Evolutionary conservation across 495 filamentous ascomycete genomes (phyloP), one percentile per base, ranked within the genome.

Genomic region (Xylaria sp.): DNA sequence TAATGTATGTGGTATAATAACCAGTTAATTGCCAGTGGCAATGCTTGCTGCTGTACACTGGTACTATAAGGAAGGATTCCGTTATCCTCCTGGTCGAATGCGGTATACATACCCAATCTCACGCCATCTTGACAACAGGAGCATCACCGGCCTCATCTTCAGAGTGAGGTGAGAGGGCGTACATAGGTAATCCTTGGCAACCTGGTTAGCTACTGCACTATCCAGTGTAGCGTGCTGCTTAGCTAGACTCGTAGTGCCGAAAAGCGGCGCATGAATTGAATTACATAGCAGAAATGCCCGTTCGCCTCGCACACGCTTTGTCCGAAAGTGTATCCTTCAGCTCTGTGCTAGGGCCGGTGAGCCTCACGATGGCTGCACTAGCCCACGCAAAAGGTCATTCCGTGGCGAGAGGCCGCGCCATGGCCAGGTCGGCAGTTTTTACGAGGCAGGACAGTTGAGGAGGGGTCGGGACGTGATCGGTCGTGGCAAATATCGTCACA

Each of bases 261-360:
- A 62, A 62, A 62, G 59, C 59, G 37, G 59, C 59, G 24, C 15
- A 62, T 43, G 29, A 17, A 43, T 48, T 33, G 41, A 37, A 37
- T 33, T 44, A 35, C 21, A 2, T 35, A 21, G 8, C 21, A 17
- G 5, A 33, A 48, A 48, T 61, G 41, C 35, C 29, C 61, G 67
- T 40, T 8, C 41, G 67, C 67, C 41, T 69, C 67, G 35, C 57
- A 61, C 57, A 61, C 40, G 66, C 52, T 57, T 61, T 61, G 53
- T 52, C 53, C 17, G 41, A 37, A 48, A 29, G 19, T 7, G 24
- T 3, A 37, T 37, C 3, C 0, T 43, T 44, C 35, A 29, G 35
- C 37, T 44, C 21, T 40, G 35, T 44, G 24, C 53, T 44, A 33
- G 26, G 29, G 57, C 57, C 52, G 41, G 58, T 24, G 44, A 69